Conservation (phyloP, 2,329 filamentous ascomycete genomes). For the Penicillium sp. region DNA sequence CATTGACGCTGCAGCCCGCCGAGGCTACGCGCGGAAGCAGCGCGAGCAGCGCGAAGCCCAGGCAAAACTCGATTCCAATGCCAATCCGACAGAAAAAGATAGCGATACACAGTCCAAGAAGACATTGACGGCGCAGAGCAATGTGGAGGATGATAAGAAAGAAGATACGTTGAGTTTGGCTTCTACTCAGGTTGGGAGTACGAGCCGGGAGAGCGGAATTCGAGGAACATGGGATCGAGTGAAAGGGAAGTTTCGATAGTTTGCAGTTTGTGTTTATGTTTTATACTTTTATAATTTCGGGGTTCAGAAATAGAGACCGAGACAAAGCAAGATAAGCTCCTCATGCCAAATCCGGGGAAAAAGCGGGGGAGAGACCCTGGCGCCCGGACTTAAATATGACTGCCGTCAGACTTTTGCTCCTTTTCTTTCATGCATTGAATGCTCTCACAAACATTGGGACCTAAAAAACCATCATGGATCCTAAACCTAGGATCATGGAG, state of each 20-base stretch:
- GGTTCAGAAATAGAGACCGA: background rate
- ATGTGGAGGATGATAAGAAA: background rate
- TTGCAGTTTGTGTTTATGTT: no score
- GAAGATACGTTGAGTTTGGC: background rate
- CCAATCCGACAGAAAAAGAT: background rate
- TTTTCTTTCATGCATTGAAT: background rate
- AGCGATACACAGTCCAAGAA: background rate
- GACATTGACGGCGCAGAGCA: background rate
- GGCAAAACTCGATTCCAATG: background rate
- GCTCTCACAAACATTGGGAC: background rate
- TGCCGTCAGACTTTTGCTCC: background rate
- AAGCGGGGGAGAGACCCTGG: background rate
- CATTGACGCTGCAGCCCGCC: constrained; percentile 11
- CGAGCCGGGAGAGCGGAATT: background rate
- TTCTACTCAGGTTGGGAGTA: background rate
- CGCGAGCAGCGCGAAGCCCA: constrained; percentile 7
- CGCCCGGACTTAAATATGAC: background rate
- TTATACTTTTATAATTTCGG: background rate
- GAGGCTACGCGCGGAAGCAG: constrained; percentile 2
- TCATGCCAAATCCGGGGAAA: background rate
- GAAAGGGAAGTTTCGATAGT: background rate
- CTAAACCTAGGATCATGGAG: constrained; percentile 20
- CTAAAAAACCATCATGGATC: constrained; percentile 14
- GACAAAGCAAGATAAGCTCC: background rate
- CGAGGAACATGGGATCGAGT: background rate